phyloP scores from a whole-genome alignment of 23 red algal species.

The Pyropia haitanensis region DNA sequence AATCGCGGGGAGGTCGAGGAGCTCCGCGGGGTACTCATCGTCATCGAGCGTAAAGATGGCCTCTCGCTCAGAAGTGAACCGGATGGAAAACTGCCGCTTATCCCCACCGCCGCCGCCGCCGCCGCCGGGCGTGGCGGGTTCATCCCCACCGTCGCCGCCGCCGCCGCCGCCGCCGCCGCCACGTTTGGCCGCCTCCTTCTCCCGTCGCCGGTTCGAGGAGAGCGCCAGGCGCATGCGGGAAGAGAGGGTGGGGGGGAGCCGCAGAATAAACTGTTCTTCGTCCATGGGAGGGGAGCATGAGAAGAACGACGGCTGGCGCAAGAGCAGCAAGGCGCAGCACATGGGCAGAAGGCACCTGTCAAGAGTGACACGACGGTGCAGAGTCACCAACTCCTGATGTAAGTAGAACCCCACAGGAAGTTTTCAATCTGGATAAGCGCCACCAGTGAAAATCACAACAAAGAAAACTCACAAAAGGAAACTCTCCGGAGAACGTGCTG shows the following conservation, averaged over 20 bases:
- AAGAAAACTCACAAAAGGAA: too few species aligned
- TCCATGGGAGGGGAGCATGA: slow-evolving; percentile 25
- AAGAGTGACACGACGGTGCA: too few species aligned
- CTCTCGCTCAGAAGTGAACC: slow-evolving; percentile 57
- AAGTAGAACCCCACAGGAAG: too few species aligned
- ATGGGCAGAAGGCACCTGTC: too few species aligned
- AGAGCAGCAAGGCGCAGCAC: too few species aligned
- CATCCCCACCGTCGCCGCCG: too few species aligned
- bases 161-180: too few species aligned
- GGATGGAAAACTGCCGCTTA: slow-evolving; percentile 28
- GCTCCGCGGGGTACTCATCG: slow-evolving; percentile 55
- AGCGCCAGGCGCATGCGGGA: slow-evolving; percentile 49
- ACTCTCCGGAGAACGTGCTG: too few species aligned
- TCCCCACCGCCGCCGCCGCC: slow-evolving; percentile 25
- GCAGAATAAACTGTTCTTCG: slow-evolving; percentile 83
- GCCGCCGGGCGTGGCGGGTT: slow-evolving; percentile 3
- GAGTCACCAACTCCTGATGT: too few species aligned
- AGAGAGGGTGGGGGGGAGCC: slow-evolving; percentile 60
- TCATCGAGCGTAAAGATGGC: slow-evolving; percentile 62
- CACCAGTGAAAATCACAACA: too few species aligned
- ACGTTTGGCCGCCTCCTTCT: not conserved
- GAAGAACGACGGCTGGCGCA: too few species aligned
- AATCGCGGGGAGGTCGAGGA: slow-evolving; percentile 87
- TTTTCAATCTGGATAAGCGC: too few species aligned
- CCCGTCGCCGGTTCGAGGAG: slow-evolving; percentile 39